Percentiles rank a stretch among this genome's conserved stretches.
Evolutionary conservation across 306 rosid genomes (phyloP).

Genomic region (Glycine tomentella): DNA sequence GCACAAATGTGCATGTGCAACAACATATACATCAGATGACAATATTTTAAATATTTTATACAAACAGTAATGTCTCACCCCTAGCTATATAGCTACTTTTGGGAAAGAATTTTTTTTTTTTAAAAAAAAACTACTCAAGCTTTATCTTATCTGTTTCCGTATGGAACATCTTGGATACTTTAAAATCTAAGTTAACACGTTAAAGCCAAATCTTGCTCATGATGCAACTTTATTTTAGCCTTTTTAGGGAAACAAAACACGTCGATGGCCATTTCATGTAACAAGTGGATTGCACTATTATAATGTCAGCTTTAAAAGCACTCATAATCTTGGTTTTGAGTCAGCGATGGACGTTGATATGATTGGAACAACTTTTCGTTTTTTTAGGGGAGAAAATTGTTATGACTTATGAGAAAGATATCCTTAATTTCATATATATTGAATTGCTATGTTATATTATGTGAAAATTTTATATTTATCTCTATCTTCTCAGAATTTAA

Average conservation of each 20-base stretch:
- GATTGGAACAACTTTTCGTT: not conserved
- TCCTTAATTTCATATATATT: not conserved
- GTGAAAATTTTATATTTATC: not conserved
- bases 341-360: not conserved
- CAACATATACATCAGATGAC: not conserved
- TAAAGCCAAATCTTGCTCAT: not conserved
- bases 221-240: not conserved
- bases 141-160: not conserved
- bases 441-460: not conserved
- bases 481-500: not conserved
- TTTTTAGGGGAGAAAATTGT: not conserved
- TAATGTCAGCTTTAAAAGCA: not conserved
- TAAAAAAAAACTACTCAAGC: not conserved
- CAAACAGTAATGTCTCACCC: not conserved
- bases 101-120: not conserved
- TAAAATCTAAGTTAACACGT: constrained; percentile 15
- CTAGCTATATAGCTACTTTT: not conserved
- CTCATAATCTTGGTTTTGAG: not conserved
- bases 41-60: no score
- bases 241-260: no score
- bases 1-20: no score
- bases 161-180: not conserved
- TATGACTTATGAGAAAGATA: not conserved
- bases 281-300: constrained; percentile 27
- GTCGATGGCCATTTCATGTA: not conserved